Evolutionary conservation across 345 rosid genomes (phyloP), one percentile per base, ranked within the genome.

Genomic region (Turnera subulata): DNA sequence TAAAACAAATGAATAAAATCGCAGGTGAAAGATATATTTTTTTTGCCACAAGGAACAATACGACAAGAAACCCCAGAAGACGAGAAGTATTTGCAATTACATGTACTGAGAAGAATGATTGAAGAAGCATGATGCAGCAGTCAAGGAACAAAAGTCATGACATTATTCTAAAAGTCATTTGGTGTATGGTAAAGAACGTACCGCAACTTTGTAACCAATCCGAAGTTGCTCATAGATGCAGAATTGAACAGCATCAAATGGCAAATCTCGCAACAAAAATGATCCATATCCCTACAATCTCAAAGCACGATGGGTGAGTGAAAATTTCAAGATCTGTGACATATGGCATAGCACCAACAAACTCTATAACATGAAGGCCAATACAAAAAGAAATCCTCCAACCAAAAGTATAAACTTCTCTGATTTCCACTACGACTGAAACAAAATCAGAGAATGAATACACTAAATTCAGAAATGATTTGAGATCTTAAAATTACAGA

Each of bases 191-290:
- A n/a, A 45, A 73, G 70, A 63, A 55, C 81, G 80, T 82, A 86
- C 98, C 26, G 84, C 95, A 19, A 47, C 79, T 63, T 81, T 93
- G 71, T 89, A 93, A 40, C 94, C 96, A 61, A 93, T 68, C 56
- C 95, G 82, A 43, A 93, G 81, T 77, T 93, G 97, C 82, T 93
- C 97, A 38, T 93, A 93, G 66, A 89, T 78, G 75, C 97, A 93
- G 75, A 93, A 93, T 65, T 93, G 97, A 67, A 87, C 78, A 39
- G 96, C 99, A 74, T 93, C 99, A 77, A 93, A 93, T 21, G 96
- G 96, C 73, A 93, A 80, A 78, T 93, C 99, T 67, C 95, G 77
- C 77, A 93, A 53, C 37, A 89, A 63, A 65, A 89, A 89, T 7
- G 97, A 89, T 67, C 97, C 72, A 59, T 89, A 93, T 47, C 99